Evolutionary conservation across 2,329 filamentous ascomycete genomes (phyloP).

Genomic region (Nakataea oryzae): DNA sequence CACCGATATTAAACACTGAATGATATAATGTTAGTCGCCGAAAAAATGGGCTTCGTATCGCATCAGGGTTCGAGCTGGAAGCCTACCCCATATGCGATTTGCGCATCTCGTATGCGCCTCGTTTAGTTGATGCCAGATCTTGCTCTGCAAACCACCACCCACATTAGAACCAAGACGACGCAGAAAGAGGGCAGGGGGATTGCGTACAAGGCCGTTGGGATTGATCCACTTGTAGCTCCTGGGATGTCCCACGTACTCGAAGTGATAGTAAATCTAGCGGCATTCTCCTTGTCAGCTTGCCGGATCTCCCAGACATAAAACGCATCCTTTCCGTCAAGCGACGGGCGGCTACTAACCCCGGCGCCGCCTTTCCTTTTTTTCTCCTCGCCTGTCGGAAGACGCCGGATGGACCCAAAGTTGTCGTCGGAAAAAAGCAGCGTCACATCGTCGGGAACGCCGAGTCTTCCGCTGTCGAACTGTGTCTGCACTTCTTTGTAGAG

Average conservation of each 20-base stretch:
- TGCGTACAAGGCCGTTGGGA: conserved; percentile 28
- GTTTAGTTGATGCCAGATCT: conserved; percentile 40
- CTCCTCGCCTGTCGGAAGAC: conserved; percentile 44
- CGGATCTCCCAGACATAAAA: background rate
- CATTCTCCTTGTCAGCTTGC: background rate
- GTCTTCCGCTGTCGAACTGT: conserved; percentile 46
- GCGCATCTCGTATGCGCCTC: conserved; percentile 37
- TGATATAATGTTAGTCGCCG: conserved; percentile 23
- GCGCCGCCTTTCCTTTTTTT: conserved; percentile 41
- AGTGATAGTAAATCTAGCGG: conserved; percentile 35
- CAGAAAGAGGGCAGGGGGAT: background rate
- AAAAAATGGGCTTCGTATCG: background rate
- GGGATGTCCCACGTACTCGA: conserved; percentile 52
- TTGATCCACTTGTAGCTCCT: conserved; percentile 54
- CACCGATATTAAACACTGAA: conserved; percentile 61
- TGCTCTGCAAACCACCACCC: conserved; percentile 11
- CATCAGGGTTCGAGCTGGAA: background rate
- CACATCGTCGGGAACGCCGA: conserved; percentile 49
- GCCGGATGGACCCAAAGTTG: conserved; percentile 49
- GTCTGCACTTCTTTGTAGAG: conserved; percentile 57
- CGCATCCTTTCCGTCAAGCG: background rate
- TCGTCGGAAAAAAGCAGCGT: conserved; percentile 54
- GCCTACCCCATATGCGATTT: conserved; percentile 3
- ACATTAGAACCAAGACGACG: background rate
- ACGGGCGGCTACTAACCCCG: conserved; percentile 28